Base-by-base conservation (phyloP, 2,329 filamentous ascomycete genomes). In the Colletotrichum tofieldiae region DNA sequence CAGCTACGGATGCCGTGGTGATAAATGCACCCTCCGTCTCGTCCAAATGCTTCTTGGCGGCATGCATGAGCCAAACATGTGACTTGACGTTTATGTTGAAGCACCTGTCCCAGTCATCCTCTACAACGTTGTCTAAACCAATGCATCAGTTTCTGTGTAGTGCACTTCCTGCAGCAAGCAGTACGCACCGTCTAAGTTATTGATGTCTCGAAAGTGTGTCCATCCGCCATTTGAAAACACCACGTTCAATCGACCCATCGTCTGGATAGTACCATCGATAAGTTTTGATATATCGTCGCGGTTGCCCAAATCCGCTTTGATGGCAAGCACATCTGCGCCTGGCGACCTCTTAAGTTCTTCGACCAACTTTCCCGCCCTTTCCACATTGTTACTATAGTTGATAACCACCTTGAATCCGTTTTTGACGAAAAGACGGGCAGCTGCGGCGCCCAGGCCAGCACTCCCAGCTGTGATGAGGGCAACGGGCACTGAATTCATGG, bases 381-480 rank as follows among this genome's bases (percentile, higher is more conserved):
- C 84, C 58, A 84, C 79, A 76, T 85, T 89, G 59, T 86, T 87
- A 77, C 87, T 84, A 78, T 93, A 93, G 79, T 93, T 93, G 78
- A 93, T 88, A 11, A 89, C 88, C 20, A 93, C 80, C 73, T 92
- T 90, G 75, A 86, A 86, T 45, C 90, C 90, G 77, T 91, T 84
- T 6, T 84, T 82, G 3, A 91, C 91, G 76, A 93, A 92, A 47
- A 88, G 88, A 60, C 86, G 85, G 51, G 86, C 86, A 37, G 92
- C 85, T 20, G 89, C 82, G 63, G 90, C 91, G 56, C 92, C 92
- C 26, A 93, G 85, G 5, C 92, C 92, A 75, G 91, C 78, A 35
- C 77, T 79, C 26, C 76, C 75, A 11, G 79, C 80, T 2, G 80
- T 82, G 41, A 81, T 91, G 71, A 79, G 73, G 9, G 71, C 74